Conservation (phyloP, 2,329 filamentous ascomycete genomes). For the Colletotrichum coccodes region DNA sequence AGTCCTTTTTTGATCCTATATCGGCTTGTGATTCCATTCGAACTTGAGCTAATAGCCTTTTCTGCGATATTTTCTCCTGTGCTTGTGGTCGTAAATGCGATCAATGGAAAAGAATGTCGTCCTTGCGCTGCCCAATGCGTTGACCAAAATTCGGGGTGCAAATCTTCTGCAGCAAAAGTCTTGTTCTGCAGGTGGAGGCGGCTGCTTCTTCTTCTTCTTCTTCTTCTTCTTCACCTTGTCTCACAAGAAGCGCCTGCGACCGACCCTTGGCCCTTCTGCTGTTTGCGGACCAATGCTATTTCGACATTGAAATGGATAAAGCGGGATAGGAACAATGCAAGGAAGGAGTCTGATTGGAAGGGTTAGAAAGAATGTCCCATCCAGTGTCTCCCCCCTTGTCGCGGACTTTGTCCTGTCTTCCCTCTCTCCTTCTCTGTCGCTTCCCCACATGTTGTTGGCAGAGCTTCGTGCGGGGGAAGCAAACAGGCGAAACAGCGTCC, state of each 20-base stretch:
- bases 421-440: not conserved
- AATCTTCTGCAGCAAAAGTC: conserved; percentile 28
- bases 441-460: conserved; percentile 28
- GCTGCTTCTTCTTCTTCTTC: too few relatives aligned
- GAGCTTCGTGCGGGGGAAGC: conserved; percentile 31
- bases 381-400: not conserved
- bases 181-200: conserved; percentile 1
- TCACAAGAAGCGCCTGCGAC: conserved; percentile 11
- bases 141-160: not conserved
- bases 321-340: not conserved
- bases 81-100: not conserved
- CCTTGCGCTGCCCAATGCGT: not conserved
- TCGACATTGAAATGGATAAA: conserved; percentile 8
- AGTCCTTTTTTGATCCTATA: conserved; percentile 29
- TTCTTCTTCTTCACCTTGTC: not conserved
- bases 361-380: conserved; percentile 5
- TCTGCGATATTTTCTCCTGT: not conserved
- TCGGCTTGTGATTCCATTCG: conserved; percentile 5
- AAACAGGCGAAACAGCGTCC: not conserved
- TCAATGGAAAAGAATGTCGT: not conserved
- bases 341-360: conserved; percentile 26
- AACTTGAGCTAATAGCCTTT: not conserved
- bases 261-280: not conserved
- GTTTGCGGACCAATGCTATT: conserved; percentile 26
- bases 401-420: not conserved